phyloP scores from a whole-genome alignment of 2,329 filamentous ascomycete species.

The Paecilomyces sp. region DNA sequence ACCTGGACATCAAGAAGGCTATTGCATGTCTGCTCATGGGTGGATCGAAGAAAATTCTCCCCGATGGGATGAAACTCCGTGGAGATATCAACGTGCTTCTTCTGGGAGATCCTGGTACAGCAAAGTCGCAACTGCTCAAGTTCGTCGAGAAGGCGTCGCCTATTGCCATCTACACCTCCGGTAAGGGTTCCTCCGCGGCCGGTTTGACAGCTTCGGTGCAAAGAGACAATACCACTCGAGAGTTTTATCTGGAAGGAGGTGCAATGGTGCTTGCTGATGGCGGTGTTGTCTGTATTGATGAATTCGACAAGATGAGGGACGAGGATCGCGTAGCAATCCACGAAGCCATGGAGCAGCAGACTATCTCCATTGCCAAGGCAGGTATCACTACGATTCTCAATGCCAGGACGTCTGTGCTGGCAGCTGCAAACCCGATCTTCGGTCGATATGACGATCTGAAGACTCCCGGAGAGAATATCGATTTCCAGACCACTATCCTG shows the following conservation, averaged over 20 bases:
- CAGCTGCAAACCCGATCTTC: slow-evolving; percentile 95
- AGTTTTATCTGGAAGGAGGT: slow-evolving; percentile 96
- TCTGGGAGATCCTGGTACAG: slow-evolving; percentile 94
- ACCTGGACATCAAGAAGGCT: slow-evolving; percentile 91
- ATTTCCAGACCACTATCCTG: slow-evolving; percentile 96
- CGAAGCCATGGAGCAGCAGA: slow-evolving; percentile 99
- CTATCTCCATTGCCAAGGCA: slow-evolving; percentile 96
- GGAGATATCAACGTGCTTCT: slow-evolving; percentile 97
- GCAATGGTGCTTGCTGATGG: slow-evolving; percentile 98
- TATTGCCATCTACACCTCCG: slow-evolving; percentile 97
- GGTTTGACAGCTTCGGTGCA: slow-evolving; percentile 97
- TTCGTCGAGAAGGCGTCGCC: slow-evolving; percentile 95
- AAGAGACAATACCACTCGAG: slow-evolving; percentile 79
- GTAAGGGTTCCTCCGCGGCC: slow-evolving; percentile 93
- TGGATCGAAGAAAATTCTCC: slow-evolving; percentile 94
- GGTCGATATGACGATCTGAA: slow-evolving; percentile 98
- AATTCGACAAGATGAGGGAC: slow-evolving; percentile 99
- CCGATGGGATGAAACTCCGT: slow-evolving; percentile 94
- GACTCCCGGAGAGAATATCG: slow-evolving; percentile 94
- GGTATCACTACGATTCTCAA: slow-evolving; percentile 98
- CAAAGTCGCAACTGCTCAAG: slow-evolving; percentile 93
- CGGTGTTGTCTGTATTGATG: slow-evolving; percentile 96
- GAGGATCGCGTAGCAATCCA: slow-evolving; percentile 97
- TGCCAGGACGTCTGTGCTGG: slow-evolving; percentile 86
- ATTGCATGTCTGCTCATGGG: slow-evolving; percentile 91